These are phyloP conservation scores for Venturia carpophila DNA, from an alignment of 2,329 filamentous ascomycete species.

Conservation along the genomic window DNA sequence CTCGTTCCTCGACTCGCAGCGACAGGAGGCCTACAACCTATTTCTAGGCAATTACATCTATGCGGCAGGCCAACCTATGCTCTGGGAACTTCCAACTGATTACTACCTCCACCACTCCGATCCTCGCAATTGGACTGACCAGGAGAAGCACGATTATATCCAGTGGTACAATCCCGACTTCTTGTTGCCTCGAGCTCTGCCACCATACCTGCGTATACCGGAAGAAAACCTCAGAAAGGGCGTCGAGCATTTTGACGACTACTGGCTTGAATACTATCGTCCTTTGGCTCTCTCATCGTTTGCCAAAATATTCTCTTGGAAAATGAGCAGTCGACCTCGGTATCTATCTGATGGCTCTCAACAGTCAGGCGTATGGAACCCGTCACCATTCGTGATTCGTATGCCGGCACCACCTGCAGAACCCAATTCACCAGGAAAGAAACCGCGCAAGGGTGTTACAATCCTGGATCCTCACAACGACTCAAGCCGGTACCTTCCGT, in stretches of 20 bases:
- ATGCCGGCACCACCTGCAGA: conserved; percentile 42
- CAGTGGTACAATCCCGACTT: conserved; percentile 76
- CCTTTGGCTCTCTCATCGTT: conserved; percentile 83
- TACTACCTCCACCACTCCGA: conserved; percentile 92
- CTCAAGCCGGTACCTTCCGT: conserved; percentile 29
- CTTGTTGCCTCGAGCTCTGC: conserved; percentile 56
- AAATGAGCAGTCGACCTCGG: conserved; percentile 81
- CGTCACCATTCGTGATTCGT: conserved; percentile 62
- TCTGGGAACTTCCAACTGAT: conserved; percentile 92
- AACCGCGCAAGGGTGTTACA: conserved; percentile 60
- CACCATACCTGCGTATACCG: conserved; percentile 37
- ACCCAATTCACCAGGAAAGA: conserved; percentile 53
- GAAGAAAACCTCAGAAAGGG: conserved; percentile 23
- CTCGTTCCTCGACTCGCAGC: conserved; percentile 93
- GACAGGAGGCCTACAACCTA: conserved; percentile 95
- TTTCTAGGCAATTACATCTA: conserved; percentile 97
- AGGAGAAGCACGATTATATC: conserved; percentile 64
- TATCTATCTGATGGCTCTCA: conserved; percentile 71
- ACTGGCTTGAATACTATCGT: conserved; percentile 95
- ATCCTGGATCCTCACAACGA: conserved; percentile 54
- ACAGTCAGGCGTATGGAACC: conserved; percentile 67
- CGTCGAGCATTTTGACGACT: conserved; percentile 71
- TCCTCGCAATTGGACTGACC: conserved; percentile 63
- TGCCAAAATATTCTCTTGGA: conserved; percentile 84
- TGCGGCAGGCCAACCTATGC: conserved; percentile 77